Conservation (phyloP, 495 filamentous ascomycete genomes). For the Chaetomidium leptoderma region DNA sequence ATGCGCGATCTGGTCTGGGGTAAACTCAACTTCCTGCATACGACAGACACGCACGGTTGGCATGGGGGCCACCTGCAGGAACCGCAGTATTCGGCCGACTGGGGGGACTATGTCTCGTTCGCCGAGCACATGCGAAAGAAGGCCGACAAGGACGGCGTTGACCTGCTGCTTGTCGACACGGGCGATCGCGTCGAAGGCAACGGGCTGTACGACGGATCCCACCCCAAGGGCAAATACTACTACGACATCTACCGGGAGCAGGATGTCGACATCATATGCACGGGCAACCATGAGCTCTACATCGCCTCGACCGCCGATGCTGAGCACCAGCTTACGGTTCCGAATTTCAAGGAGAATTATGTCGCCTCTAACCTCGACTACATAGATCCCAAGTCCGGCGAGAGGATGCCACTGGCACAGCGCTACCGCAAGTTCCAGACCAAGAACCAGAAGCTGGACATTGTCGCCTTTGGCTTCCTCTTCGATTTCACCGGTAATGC, state of each 20-base stretch:
- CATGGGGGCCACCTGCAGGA: conserved; percentile 90
- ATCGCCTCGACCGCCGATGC: conserved; percentile 66
- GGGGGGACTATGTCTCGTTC: conserved; percentile 97
- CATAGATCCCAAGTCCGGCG: conserved; percentile 61
- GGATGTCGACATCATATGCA: conserved; percentile 76
- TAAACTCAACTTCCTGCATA: conserved; percentile 90
- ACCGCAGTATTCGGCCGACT: conserved; percentile 91
- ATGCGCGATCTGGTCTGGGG: conserved; percentile 84
- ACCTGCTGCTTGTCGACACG: conserved; percentile 87
- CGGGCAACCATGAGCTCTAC: conserved; percentile 96
- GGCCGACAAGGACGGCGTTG: conserved; percentile 71
- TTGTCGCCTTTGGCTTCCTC: conserved; percentile 87
- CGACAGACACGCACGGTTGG: conserved; percentile 95
- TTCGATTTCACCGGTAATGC: conserved; percentile 88
- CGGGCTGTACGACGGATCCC: conserved; percentile 87
- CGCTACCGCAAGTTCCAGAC: conserved; percentile 85
- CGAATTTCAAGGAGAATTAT: conserved; percentile 71
- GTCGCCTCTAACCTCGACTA: conserved; percentile 92
- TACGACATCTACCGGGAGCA: conserved; percentile 81
- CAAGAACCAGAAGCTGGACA: conserved; percentile 74
- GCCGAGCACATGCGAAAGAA: conserved; percentile 71
- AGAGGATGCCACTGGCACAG: conserved; percentile 70
- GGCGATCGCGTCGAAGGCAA: conserved; percentile 95
- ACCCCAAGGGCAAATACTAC: conserved; percentile 81
- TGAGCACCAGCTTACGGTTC: conserved; percentile 74